Conservation (phyloP, 108 stramenopile genomes). For the Mayamaea pseudoterrestris region DNA sequence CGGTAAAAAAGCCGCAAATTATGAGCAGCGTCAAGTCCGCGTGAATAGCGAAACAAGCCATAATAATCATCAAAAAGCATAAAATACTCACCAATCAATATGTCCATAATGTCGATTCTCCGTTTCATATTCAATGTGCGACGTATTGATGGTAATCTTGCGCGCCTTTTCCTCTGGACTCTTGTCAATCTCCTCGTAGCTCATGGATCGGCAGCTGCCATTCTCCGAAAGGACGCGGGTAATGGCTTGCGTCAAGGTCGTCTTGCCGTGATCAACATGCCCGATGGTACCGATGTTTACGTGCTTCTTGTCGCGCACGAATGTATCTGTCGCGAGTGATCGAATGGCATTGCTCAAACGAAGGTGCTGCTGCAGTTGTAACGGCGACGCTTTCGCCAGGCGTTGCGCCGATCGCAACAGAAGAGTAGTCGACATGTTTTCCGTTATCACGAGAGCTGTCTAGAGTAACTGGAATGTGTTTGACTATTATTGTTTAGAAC, state of each 20-base stretch:
- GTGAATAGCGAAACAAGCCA: background rate
- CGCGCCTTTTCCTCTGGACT: constrained; percentile 97
- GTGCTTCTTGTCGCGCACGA: constrained; percentile 89
- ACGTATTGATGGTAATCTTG: constrained; percentile 85
- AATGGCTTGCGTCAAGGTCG: constrained; percentile 98
- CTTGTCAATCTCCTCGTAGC: constrained; percentile 94
- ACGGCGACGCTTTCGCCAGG: no score
- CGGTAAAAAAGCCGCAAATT: background rate
- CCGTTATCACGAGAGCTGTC: no score
- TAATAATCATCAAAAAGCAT: constrained; percentile 3
- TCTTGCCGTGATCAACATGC: constrained; percentile 99
- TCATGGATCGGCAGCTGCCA: constrained; percentile 75
- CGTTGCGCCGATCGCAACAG: no score
- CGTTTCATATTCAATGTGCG: constrained; percentile 98
- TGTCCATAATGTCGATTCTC: constrained; percentile 95
- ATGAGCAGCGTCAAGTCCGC: background rate
- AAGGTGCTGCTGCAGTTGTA: no score
- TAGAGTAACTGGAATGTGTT: no score
- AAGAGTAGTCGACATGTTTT: no score
- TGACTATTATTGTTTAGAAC: no score
- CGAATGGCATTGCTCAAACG: no score
- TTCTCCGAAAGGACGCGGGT: constrained; percentile 92
- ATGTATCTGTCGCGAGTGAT: constrained; percentile 12
- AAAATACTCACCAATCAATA: constrained; percentile 87
- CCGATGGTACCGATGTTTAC: constrained; percentile 99